Conservation (phyloP, 768 basidiomycete genomes). For the Pleurotus salmoneostramineus region DNA sequence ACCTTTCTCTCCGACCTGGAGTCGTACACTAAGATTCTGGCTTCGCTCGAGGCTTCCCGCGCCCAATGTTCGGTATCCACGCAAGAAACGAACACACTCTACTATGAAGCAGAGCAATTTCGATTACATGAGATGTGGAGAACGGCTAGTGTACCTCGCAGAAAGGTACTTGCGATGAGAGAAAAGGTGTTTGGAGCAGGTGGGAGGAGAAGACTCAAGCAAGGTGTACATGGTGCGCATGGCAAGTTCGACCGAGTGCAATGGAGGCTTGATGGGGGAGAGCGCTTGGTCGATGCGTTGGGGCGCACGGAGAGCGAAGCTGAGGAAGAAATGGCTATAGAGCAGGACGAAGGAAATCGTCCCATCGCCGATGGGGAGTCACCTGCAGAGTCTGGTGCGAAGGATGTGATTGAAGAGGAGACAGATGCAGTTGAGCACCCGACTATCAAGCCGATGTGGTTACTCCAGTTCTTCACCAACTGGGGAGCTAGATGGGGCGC, state of each 20-base stretch:
- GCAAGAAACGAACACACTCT: slow-evolving; percentile 62
- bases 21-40: slow-evolving; percentile 40
- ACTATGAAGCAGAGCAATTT: slow-evolving; percentile 73
- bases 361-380: slow-evolving; percentile 1
- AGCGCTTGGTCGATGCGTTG: slow-evolving; percentile 58
- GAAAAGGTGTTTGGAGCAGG: slow-evolving; percentile 67
- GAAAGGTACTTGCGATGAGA: slow-evolving; percentile 60
- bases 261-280: slow-evolving; percentile 63
- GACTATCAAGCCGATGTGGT: slow-evolving; percentile 70
- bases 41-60: slow-evolving; percentile 46
- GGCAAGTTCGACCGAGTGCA: slow-evolving; percentile 63
- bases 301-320: slow-evolving; percentile 77
- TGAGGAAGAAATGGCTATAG: slow-evolving; percentile 57
- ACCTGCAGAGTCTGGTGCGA: slow-evolving; percentile 20
- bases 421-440: slow-evolving; percentile 57
- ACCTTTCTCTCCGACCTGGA: slow-evolving; percentile 44
- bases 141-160: slow-evolving; percentile 54
- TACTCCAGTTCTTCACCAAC: slow-evolving; percentile 71
- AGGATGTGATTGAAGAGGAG: slow-evolving; percentile 34
- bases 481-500: slow-evolving; percentile 69
- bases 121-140: slow-evolving; percentile 64
- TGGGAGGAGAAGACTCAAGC: slow-evolving; percentile 37
- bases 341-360: slow-evolving; percentile 11
- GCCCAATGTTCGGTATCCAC: slow-evolving; percentile 47
- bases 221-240: slow-evolving; percentile 52